Conservation (phyloP, 305 asterid species). For the Solanum hybrid region DNA sequence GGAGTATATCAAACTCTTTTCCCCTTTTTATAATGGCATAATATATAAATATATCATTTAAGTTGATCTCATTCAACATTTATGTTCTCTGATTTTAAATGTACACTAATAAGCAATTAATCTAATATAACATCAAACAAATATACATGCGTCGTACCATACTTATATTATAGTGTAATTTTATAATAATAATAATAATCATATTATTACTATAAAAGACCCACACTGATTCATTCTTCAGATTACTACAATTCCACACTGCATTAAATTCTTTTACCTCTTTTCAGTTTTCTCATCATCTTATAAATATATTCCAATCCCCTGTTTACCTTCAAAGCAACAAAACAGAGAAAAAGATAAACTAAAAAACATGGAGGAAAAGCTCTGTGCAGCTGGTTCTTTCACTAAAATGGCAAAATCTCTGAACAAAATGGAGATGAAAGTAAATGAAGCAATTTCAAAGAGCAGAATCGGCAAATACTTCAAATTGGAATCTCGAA, state of each 20-base stretch:
- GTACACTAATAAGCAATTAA: not conserved
- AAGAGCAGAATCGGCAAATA: constrained; percentile 42
- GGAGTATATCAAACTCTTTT: no score
- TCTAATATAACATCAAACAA: not conserved
- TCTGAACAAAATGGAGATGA: constrained; percentile 29
- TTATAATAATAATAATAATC: not conserved
- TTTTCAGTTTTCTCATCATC: not conserved
- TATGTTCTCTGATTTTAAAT: not conserved
- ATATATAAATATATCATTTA: not conserved
- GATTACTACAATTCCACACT: not conserved
- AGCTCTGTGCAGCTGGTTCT: constrained; percentile 9
- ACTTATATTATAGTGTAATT: not conserved
- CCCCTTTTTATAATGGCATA: not conserved
- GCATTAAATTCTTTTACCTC: not conserved
- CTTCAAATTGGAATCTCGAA: constrained; percentile 54
- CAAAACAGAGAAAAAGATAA: not conserved
- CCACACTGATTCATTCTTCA: not conserved
- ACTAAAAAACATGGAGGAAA: constrained; percentile 10
- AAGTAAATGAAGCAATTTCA: constrained; percentile 33
- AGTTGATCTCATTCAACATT: not conserved
- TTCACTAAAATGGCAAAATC: constrained; percentile 16
- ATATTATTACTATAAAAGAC: not conserved
- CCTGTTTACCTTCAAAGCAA: not conserved
- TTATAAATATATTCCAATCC: constrained; percentile 1
- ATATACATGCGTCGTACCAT: not conserved